Evolutionary conservation across 805 yeast species (phyloP).

Genomic region (Jamesozyma piceae): DNA sequence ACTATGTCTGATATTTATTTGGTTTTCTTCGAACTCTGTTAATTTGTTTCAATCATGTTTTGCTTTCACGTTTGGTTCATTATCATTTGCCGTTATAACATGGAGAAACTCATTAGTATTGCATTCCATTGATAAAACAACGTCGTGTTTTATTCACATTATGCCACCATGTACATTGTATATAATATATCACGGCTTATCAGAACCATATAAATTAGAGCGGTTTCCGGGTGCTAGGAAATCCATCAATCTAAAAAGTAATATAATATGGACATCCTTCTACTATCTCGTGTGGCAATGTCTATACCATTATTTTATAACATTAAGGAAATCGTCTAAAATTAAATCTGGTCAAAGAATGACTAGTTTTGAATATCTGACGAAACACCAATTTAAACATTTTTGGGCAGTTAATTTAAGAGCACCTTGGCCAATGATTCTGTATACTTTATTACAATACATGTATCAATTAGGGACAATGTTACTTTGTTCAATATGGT

Average conservation of each 20-base stretch:
- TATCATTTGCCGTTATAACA: conserved; percentile 87
- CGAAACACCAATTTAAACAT: conserved; percentile 56
- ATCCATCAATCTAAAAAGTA: conserved; percentile 41
- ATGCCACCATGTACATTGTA: conserved; percentile 85
- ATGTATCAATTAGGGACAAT: conserved; percentile 78
- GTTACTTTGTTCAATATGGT: conserved; percentile 87
- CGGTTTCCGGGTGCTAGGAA: conserved; percentile 73
- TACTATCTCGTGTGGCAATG: conserved; percentile 87
- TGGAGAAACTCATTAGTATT: conserved; percentile 92
- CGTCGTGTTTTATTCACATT: conserved; percentile 82
- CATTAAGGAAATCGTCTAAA: conserved; percentile 66
- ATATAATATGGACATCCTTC: conserved; percentile 64
- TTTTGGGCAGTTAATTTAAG: conserved; percentile 83
- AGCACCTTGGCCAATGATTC: conserved; percentile 75
- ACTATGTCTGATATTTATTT: conserved; percentile 58
- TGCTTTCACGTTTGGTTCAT: conserved; percentile 79
- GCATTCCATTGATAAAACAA: conserved; percentile 86
- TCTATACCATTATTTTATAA: conserved; percentile 82
- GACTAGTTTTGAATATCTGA: conserved; percentile 79
- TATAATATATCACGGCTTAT: conserved; percentile 73
- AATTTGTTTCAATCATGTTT: conserved; percentile 74
- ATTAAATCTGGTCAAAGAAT: conserved; percentile 70
- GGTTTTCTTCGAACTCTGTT: conserved; percentile 72
- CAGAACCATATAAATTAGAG: conserved; percentile 37
- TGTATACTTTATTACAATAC: conserved; percentile 80